A percentile compares a stretch with the other conserved stretches of the same genome.
Conservation (phyloP, 2,329 filamentous ascomycete species). For the Pseudonectria buxi region DNA sequence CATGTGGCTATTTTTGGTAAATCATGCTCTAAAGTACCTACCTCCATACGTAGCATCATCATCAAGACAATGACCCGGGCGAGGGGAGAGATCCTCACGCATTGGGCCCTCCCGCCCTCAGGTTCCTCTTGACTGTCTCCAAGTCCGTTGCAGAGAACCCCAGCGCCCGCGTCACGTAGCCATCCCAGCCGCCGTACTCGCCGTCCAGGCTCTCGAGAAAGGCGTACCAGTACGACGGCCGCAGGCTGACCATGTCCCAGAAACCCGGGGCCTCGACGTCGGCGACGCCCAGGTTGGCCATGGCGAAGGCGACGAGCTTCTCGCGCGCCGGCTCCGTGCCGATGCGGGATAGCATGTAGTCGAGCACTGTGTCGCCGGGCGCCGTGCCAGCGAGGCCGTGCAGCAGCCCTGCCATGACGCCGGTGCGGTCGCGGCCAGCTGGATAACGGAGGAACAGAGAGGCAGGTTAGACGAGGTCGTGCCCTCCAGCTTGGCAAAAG, state of each 20-base stretch:
- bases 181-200: conserved; percentile 42
- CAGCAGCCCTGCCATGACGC: conserved; percentile 44
- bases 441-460: background rate
- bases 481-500: too few species aligned
- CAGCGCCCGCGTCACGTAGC: conserved; percentile 38
- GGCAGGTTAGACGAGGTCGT: too few species aligned
- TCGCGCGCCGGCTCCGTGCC: conserved; percentile 45
- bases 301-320: conserved; percentile 37
- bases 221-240: conserved; percentile 36
- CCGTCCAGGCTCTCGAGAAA: conserved; percentile 38
- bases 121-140: conserved; percentile 39
- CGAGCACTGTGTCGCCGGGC: conserved; percentile 35
- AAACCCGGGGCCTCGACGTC: conserved; percentile 40
- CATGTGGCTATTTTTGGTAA: too few species aligned
- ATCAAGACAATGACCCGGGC: too few species aligned
- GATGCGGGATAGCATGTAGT: conserved; percentile 49
- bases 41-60: too few species aligned
- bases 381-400: conserved; percentile 42
- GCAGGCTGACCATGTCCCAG: conserved; percentile 39
- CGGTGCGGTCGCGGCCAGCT: conserved; percentile 51
- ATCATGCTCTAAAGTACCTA: too few species aligned
- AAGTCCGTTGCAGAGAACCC: conserved; percentile 42
- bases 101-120: conserved; percentile 21
- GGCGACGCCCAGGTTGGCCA: conserved; percentile 29
- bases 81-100: too few species aligned